phyloP scores from a whole-genome alignment of 2,329 filamentous ascomycete species.

The Monosporascus sp. region DNA sequence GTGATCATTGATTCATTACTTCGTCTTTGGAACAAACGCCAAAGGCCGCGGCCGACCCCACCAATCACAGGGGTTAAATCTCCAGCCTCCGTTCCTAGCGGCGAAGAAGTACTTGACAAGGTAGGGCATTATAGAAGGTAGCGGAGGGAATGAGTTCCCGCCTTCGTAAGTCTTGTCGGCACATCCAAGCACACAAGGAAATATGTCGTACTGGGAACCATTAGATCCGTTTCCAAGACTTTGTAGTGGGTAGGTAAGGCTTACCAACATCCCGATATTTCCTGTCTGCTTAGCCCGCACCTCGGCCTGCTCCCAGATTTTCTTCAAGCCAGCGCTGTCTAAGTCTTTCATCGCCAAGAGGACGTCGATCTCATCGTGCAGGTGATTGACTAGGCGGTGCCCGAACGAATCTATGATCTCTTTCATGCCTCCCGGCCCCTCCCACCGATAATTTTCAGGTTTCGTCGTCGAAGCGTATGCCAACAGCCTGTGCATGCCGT shows the following conservation, averaged over 20 bases:
- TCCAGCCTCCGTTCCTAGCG: conserved; percentile 21
- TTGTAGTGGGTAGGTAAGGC: not conserved
- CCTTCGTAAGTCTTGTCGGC: conserved; percentile 22
- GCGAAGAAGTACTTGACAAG: conserved; percentile 20
- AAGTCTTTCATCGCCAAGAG: conserved; percentile 18
- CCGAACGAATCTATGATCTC: conserved; percentile 19
- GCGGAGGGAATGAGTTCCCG: conserved; percentile 17
- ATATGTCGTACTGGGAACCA: conserved; percentile 11
- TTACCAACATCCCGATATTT: conserved; percentile 12
- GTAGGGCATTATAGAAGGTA: conserved; percentile 17
- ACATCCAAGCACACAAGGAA: conserved; percentile 17
- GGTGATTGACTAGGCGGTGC: conserved; percentile 18
- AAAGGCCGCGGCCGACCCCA: conserved; percentile 19
- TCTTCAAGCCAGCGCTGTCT: conserved; percentile 11
- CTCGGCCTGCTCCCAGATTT: conserved; percentile 13
- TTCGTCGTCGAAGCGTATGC: conserved; percentile 20
- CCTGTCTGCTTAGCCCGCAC: conserved; percentile 9
- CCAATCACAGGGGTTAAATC: conserved; percentile 22
- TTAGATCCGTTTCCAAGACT: not conserved
- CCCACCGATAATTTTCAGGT: conserved; percentile 18
- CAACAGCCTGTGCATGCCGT: conserved; percentile 20
- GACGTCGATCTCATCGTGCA: conserved; percentile 23
- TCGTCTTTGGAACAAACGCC: conserved; percentile 7
- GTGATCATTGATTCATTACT: no score
- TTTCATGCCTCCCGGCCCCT: conserved; percentile 14